Base-by-base conservation (phyloP, 306 rosid species). In the Malus orientalis region DNA sequence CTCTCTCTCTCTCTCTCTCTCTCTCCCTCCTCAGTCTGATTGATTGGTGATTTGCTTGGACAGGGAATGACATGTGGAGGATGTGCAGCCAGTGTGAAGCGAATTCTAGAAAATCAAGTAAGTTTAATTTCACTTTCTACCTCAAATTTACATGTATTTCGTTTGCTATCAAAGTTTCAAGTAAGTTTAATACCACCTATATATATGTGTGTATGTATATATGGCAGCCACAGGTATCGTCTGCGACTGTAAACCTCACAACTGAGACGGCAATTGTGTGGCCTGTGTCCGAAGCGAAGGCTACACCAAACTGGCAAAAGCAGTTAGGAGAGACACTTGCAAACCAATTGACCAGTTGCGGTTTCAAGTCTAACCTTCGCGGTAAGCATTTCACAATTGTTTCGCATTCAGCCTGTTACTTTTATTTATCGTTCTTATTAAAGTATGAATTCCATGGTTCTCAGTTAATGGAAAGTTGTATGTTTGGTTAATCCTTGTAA, bases 271-370 rank as follows among this genome's bases (percentile, higher is more conserved):
- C 97, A 77, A 73, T 86, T 15, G 88, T 95, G 67, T 88, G 92
- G 81, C 93, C 93, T 18, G 87, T 79, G 22, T 76, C 88, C 10
- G 89, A 86, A 82, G 86, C 85, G 33, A 92, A 87, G 87, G 80
- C 70, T 60, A 59, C 80, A 51, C 85, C 91, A 4, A 78, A 86
- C 75, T 85, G 93, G 93, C 84, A 86, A 36, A 75, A 80, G 73
- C 85, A 82, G 76, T 72, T 95, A 36, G 98, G 97, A 62, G 93
- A 89, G 81, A 84, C 83, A 78, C 98, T 95, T 70, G 98, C 98
- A 12, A 79, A 78, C 67, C 98, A 92, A 77, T 87, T 95, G 85
- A 95, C 97, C 22, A 79, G 42, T 72, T 95, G 96, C 44, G 98
- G 98, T 68, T 95, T 95, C 79, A 76, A 78, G 67, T 92, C 98